Percentiles rank a stretch among this genome's conserved stretches.
These are phyloP conservation scores for Fusarium sp. DNA, from an alignment of 2,329 filamentous ascomycete genomes.

Conservation along the genomic window DNA sequence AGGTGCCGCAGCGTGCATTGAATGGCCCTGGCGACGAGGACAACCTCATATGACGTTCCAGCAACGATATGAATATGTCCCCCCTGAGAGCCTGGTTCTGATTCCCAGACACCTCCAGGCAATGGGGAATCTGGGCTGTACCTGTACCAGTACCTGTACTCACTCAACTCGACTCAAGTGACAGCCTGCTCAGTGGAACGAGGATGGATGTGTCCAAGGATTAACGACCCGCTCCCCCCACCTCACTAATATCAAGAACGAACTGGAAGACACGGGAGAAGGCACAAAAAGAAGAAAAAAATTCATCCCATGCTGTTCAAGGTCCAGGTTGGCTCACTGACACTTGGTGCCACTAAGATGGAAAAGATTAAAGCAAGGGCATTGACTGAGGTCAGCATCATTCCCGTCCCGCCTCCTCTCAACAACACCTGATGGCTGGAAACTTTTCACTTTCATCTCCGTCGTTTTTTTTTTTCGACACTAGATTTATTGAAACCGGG, in stretches of 20 bases:
- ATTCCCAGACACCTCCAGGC: background rate
- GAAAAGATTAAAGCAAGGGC: conserved; percentile 1
- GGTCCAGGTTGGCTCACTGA: conserved; percentile 17
- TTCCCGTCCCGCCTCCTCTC: conserved; percentile 15
- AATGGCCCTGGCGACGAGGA: conserved; percentile 2
- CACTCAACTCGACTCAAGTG: too few species aligned
- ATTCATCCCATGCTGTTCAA: conserved; percentile 26
- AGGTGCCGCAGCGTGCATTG: conserved; percentile 35
- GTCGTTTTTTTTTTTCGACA: background rate
- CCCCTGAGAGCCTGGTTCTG: background rate
- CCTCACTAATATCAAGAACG: conserved; percentile 32
- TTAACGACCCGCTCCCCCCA: conserved; percentile 32
- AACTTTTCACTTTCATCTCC: background rate
- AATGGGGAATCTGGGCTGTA: conserved; percentile 1
- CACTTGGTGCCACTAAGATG: conserved; percentile 12
- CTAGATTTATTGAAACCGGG: background rate
- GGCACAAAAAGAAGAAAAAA: conserved; percentile 26
- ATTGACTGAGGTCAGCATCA: background rate
- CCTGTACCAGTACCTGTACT: background rate
- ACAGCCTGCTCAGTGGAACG: too few species aligned
- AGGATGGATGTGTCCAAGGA: conserved; percentile 24
- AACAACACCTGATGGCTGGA: conserved; percentile 3
- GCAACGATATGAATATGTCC: conserved; percentile 4
- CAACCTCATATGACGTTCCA: conserved; percentile 25
- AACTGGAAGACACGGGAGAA: conserved; percentile 37